Base-by-base conservation (phyloP, 805 yeast genomes). In the Teunomyces panamensis region DNA sequence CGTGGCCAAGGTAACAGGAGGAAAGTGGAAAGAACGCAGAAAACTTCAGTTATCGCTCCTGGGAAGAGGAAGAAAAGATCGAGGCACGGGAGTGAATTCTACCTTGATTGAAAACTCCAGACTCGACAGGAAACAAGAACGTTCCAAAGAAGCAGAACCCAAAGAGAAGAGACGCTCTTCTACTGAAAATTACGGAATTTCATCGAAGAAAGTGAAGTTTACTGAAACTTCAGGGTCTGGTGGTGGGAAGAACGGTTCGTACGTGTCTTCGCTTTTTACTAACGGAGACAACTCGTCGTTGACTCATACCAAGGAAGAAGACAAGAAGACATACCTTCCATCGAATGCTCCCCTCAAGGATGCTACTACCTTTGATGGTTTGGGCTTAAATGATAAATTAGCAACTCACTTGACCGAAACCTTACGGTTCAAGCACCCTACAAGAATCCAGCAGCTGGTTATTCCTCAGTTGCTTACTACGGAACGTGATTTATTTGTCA, bases 301-400 rank as follows among this genome's bases (percentile, higher is more conserved):
- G 52, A 81, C 85, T 6, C 84, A 77, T 39, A 70, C 79, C 30
- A 57, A 69, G 8, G 69, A 64, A 2, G 67, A 75, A 44, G 70
- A 73, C 20, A 54, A 53, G 11, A 36, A 42, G 9, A 56, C 62
- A 5, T 54, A 60, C 30, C 46, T 52, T 3, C 56, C 55, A 3
- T 89, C 97, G 0, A 94, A 94, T 68, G 97, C 97, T 0, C 97
- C 97, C 0, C 63, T 88, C 27, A 75, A 71, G 13, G 90, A 85
- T 57, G 71, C 83, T 1, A 80, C 87, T 8, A 73, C 87, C 3
- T 92, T 92, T 58, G 74, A 68, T 13, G 88, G 89, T 0, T 68
- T 92, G 39, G 95, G 95, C 0, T 64, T 91, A 11, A 78, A 79
- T 50, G 78, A 73, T 1, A 64, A 68, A 28, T 63, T 92, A 34